Evolutionary conservation across 106 monocot genomes (phyloP), one percentile per base, ranked within the genome.

Genomic region (Platanthera guangdongensis): DNA sequence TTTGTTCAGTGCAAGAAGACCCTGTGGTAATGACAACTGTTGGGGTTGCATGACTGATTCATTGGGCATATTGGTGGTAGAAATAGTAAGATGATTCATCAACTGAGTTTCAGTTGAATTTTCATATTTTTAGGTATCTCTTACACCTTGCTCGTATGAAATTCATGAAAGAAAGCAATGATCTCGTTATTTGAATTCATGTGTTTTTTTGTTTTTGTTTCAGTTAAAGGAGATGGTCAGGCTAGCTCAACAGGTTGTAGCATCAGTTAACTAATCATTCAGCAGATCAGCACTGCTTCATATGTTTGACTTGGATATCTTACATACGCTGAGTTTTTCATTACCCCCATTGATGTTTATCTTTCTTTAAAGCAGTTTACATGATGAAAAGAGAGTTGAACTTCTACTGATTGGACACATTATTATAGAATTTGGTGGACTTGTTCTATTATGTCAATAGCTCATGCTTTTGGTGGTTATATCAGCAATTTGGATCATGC

Each of bases 381-480:
- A 65, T 65, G 28, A 65, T 65, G 65, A 12, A 65, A 65, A 65
- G 65, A 32, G 39, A 65, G 32, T 65, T 65, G 65, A 25, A 65
- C 12, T 60, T 60, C 39, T 32, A 10, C 25, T 65, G 10, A 65
- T 32, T 11, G 65, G 32, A 30, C 25, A 65, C 11, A 32, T 65
- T 6, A 65, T 65, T 32, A 39, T 39, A 39, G 39, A 39, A 39
- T 39, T 1, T 39, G 39, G 0, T 39, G 39, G 39, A 39, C 39
- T 39, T 39, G 39, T 39, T 39, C 39, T 39, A 39, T 39, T 39
- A 1, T 39, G 39, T 39, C 39, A 39, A 39, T 39, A 39, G 39
- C 39, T 25, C 39, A 39, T 39, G 39, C 39, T 39, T 39, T 39
- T 39, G 39, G 39, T 39, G 2, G 39, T 39, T 39, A 39, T 39